Base-by-base conservation (phyloP, 345 rosid genomes). In the Ceriops zippeliana region DNA sequence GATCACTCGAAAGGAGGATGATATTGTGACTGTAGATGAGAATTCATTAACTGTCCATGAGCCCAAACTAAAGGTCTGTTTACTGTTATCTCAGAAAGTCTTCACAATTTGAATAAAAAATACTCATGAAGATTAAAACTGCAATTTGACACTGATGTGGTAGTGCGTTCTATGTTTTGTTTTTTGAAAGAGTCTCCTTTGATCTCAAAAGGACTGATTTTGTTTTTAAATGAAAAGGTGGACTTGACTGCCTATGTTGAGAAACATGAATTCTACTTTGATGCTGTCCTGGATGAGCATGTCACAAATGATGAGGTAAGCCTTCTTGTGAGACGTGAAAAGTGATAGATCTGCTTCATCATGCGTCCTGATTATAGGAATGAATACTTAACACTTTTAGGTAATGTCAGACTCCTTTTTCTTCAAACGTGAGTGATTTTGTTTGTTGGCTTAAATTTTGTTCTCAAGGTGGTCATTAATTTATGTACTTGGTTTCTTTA, bases 181-280 rank as follows among this genome's bases (percentile, higher is more conserved):
- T 28, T 62, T 60, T 20, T 22, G 27, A 72, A 59, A 67, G 27
- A 52, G 38, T 64, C 22, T 20, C 2, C 46, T 51, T 68, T 49
- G 26, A 26, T 47, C 21, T 69, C 32, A 65, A 62, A 24, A 51
- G 51, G 38, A 63, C 64, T 71, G 61, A 66, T 61, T 16, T 77
- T 73, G 34, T 69, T 83, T 73, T 81, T 69, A 70, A 73, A 53
- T 81, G 77, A 52, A 75, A 81, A 96, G 99, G 99, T 95, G 84
- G 99, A 95, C 80, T 85, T 95, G 85, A 95, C 99, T n/a, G 99
- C 99, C 11, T 95, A 90, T 75, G 84, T 86, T 74, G 99, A 95
- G 81, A 95, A 89, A 82, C 99, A 95, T 63, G 99, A 95, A 74
- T 95, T 95, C 79, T 91, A 97, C 74, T 95, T 95, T 73, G 99